A percentile compares a stretch with the other conserved stretches of the same genome.
Evolutionary conservation across 495 filamentous ascomycete species (phyloP).

Genomic region (Penicillium angulare): DNA sequence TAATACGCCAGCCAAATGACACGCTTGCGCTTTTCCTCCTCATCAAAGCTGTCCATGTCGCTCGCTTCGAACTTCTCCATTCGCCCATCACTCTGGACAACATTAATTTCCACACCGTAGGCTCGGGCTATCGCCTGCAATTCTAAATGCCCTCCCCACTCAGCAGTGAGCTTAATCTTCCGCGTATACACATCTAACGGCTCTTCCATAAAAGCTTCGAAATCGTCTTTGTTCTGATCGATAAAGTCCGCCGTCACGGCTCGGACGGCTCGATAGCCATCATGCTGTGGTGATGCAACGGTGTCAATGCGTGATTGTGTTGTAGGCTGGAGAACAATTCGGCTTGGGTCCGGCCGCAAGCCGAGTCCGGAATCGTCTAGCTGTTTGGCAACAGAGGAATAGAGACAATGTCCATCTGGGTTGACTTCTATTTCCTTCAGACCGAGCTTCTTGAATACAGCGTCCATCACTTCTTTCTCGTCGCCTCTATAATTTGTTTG

Average conservation of each 20-base stretch:
- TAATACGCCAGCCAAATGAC: constrained; percentile 93
- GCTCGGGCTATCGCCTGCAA: constrained; percentile 78
- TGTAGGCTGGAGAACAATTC: constrained; percentile 35
- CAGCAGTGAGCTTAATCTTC: constrained; percentile 83
- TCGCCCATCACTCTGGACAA: constrained; percentile 77
- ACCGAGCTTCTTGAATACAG: constrained; percentile 56
- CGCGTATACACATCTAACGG: constrained; percentile 68
- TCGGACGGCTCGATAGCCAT: constrained; percentile 48
- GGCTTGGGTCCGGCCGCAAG: constrained; percentile 44
- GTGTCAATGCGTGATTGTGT: constrained; percentile 45
- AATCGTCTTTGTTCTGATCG: constrained; percentile 56
- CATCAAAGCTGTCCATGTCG: constrained; percentile 39
- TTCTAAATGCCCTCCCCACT: constrained; percentile 96
- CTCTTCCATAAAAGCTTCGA: constrained; percentile 77
- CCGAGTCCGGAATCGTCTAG: constrained; percentile 49
- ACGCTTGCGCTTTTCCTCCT: constrained; percentile 40
- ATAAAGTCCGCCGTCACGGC: constrained; percentile 58
- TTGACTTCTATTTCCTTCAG: constrained; percentile 76
- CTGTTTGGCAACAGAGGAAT: constrained; percentile 87
- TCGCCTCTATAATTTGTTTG: constrained; percentile 71
- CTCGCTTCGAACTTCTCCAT: constrained; percentile 70
- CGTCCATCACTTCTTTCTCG: constrained; percentile 69
- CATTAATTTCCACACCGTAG: constrained; percentile 78
- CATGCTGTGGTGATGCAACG: constrained; percentile 38
- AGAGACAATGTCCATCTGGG: constrained; percentile 96